Conservation (phyloP, 768 basidiomycete genomes). For the Collybiopsis luxurians region DNA sequence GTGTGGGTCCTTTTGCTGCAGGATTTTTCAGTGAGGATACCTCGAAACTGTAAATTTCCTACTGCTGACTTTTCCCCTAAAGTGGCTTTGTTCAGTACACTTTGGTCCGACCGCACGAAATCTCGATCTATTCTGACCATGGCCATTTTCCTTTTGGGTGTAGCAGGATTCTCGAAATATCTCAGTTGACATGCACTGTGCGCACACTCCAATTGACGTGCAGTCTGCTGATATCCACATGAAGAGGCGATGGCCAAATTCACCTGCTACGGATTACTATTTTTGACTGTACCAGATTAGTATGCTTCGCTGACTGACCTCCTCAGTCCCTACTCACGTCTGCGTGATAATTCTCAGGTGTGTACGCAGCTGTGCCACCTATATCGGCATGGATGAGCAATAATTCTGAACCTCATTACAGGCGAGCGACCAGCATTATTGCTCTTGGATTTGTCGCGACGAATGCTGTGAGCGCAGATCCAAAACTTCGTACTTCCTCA, state of each 20-base stretch:
- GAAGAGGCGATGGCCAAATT: conserved; percentile 24
- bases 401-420: conserved; percentile 36
- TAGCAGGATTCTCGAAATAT: conserved; percentile 29
- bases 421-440: conserved; percentile 33
- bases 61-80: neutral
- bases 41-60: too few species aligned
- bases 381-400: conserved; percentile 35
- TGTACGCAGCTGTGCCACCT: conserved; percentile 28
- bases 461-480: conserved; percentile 31
- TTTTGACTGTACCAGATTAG: conserved; percentile 25
- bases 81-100: conserved; percentile 10
- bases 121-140: conserved; percentile 23
- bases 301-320: neutral
- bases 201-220: neutral
- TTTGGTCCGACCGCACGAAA: conserved; percentile 15
- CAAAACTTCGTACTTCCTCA: neutral
- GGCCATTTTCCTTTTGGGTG: conserved; percentile 18
- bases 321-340: neutral
- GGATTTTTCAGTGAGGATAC: conserved; percentile 29
- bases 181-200: conserved; percentile 17
- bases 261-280: conserved; percentile 30
- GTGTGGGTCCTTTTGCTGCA: conserved; percentile 35
- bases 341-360: conserved; percentile 13
- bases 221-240: neutral
- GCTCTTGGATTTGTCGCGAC: conserved; percentile 33